phyloP scores from a whole-genome alignment of 1,139 yeast species.

The Kodamaea sp. region DNA sequence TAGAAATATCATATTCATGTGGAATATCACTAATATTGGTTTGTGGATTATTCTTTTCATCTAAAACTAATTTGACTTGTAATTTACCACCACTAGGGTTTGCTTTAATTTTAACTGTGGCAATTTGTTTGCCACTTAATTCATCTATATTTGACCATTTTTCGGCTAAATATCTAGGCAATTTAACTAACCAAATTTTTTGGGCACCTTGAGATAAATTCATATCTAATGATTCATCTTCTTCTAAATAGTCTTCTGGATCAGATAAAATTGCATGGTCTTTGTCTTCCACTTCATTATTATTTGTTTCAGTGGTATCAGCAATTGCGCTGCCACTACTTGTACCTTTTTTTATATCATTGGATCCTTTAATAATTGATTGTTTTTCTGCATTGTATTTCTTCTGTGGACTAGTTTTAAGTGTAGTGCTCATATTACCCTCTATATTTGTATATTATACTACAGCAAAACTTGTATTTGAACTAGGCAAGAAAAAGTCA shows the following conservation, averaged over 20 bases:
- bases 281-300: constrained; percentile 24
- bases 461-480: too few relatives aligned
- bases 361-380: constrained; percentile 3
- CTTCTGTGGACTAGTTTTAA: constrained; percentile 6
- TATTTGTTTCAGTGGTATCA: not conserved
- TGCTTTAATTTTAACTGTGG: constrained; percentile 70
- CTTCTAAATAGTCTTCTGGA: constrained; percentile 48
- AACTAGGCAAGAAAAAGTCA: too few relatives aligned
- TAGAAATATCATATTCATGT: constrained; percentile 73
- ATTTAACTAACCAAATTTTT: constrained; percentile 87
- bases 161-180: constrained; percentile 83
- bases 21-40: constrained; percentile 55
- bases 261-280: constrained; percentile 36
- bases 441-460: too few relatives aligned
- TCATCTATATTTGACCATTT: constrained; percentile 68
- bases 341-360: not conserved
- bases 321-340: too few relatives aligned
- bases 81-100: constrained; percentile 40
- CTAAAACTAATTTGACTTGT: constrained; percentile 56
- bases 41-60: constrained; percentile 24
- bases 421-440: not conserved
- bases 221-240: constrained; percentile 61
- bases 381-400: constrained; percentile 1
- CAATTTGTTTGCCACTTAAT: constrained; percentile 71
- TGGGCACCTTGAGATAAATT: constrained; percentile 51